Conservation (phyloP, 2,329 filamentous ascomycete species). For the Aureobasidium sp. region DNA sequence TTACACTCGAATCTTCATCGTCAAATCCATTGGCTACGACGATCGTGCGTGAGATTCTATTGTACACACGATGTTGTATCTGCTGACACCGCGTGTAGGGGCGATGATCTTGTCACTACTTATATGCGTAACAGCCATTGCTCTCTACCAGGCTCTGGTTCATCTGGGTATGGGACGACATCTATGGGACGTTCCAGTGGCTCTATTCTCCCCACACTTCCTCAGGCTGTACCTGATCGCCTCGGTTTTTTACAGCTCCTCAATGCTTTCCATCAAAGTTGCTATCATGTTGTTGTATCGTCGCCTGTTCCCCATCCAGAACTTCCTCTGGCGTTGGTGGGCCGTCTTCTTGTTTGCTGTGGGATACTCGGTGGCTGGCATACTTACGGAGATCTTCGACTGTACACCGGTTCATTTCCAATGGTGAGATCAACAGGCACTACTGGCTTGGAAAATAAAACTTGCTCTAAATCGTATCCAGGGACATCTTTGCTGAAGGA, state of each 20-base stretch:
- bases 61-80: not conserved
- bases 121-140: constrained; percentile 7
- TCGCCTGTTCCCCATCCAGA: constrained; percentile 13
- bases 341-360: constrained; percentile 9
- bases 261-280: constrained; percentile 22
- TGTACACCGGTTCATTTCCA: constrained; percentile 9
- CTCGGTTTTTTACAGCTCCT: constrained; percentile 12
- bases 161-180: constrained; percentile 11
- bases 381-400: constrained; percentile 12
- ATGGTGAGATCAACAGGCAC: not conserved
- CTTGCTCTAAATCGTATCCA: not conserved
- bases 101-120: constrained; percentile 5
- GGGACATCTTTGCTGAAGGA: constrained; percentile 10
- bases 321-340: constrained; percentile 12
- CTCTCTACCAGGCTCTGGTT: constrained; percentile 8
- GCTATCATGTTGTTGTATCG: constrained; percentile 15
- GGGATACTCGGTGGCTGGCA: constrained; percentile 11
- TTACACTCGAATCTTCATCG: constrained; percentile 12
- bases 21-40: constrained; percentile 11
- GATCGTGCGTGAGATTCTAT: constrained; percentile 3
- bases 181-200: constrained; percentile 5
- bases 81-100: not conserved
- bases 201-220: constrained; percentile 8
- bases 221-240: constrained; percentile 4
- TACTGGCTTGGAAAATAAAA: not conserved